These are phyloP conservation scores for Chlorophyllum brunneum DNA, from an alignment of 768 basidiomycete genomes.

Conservation along the genomic window DNA sequence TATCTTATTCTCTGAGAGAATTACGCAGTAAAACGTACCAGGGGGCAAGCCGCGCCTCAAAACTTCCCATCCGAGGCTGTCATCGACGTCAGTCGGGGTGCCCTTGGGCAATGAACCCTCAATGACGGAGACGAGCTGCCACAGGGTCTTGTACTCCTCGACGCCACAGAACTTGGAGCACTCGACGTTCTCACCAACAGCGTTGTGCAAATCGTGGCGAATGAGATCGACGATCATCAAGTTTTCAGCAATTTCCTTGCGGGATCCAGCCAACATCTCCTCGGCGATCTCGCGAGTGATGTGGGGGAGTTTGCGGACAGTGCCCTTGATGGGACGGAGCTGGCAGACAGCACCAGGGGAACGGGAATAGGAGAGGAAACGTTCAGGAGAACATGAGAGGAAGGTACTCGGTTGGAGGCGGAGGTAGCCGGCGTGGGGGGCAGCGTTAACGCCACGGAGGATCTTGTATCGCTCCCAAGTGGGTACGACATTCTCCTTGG, in stretches of 20 bases:
- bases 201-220: constrained; percentile 84
- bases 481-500: constrained; percentile 32
- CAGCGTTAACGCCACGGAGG: constrained; percentile 77
- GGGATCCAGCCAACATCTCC: constrained; percentile 54
- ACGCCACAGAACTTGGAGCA: constrained; percentile 84
- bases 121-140: constrained; percentile 93
- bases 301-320: constrained; percentile 66
- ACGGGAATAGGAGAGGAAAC: constrained; percentile 78
- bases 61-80: constrained; percentile 73
- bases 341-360: constrained; percentile 65
- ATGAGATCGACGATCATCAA: constrained; percentile 98
- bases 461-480: constrained; percentile 69
- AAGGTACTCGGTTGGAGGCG: constrained; percentile 75
- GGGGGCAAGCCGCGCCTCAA: constrained; percentile 81
- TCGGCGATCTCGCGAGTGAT: constrained; percentile 64
- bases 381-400: constrained; percentile 87
- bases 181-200: constrained; percentile 76
- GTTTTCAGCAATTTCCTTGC: constrained; percentile 94
- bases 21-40: constrained; percentile 42
- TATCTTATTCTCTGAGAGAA: not conserved
- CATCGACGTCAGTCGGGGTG: constrained; percentile 32
- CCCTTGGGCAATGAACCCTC: constrained; percentile 55
- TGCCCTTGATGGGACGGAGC: constrained; percentile 94
- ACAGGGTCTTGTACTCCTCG: constrained; percentile 92
- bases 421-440: constrained; percentile 82